Base-by-base conservation (phyloP, 148 eudicot species). In the Talinum fruticosum region DNA sequence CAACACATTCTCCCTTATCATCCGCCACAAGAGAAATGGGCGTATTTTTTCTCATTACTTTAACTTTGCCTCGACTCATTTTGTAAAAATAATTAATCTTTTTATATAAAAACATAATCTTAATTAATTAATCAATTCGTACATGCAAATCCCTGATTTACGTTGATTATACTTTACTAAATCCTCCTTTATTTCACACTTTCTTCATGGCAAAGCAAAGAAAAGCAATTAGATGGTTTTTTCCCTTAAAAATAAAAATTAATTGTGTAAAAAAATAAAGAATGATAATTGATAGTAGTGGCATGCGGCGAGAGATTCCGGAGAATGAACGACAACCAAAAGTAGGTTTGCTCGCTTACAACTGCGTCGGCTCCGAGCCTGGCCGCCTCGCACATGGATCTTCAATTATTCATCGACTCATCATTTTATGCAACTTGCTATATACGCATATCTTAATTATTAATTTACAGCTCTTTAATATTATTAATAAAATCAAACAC, bases 291-390 rank as follows among this genome's bases (percentile, higher is more conserved):
- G 18, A 7, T 16, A 15, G 45, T 41, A 23, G 30, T 19, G 35
- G 57, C 23, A 51, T 66, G 67, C 36, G 72, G 73, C 61, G 65
- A 64, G 38, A 32, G 66, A 67, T 76, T 49, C 66, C 24, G 49
- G 21, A 47, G 29, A 30, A 76, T 76, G 47, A 35, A 47, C 23
- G 44, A 44, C 34, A 74, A 35, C 64, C 3, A 14, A 53, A 49
- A 57, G 76, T 59, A 57, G 44, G 67, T 59, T 59, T 74, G 69
- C 69, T 59, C 59, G 69, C 69, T n/a, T 76, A 64, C 62, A 76
- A 76, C 24, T 30, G 72, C 64, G 66, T 29, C 47, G 64, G 29
- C 64, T 57, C 54, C 36, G 5, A 37, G 29, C 59, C 36, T 8
- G 29, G 29, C 59, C 71, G 61, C 29, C 53, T 32, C 13, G 13